phyloP scores from a whole-genome alignment of 169 alveolate genomes.

The Babesia caballi region DNA sequence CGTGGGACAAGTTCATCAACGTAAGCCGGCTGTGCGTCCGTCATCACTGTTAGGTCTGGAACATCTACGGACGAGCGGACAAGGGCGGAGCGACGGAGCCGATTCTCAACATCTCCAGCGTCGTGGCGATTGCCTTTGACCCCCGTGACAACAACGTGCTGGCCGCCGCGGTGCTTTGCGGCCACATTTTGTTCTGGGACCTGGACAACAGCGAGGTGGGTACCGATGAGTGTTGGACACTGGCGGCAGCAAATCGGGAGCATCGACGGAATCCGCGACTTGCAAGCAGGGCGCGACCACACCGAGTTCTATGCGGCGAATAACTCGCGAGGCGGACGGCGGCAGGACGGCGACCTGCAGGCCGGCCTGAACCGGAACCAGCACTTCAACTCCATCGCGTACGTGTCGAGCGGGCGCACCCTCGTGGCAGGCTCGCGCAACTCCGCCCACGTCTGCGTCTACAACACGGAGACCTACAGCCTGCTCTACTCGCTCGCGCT shows the following conservation, averaged over 20 bases:
- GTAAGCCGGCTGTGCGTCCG: conserved; percentile 72
- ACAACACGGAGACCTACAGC: conserved; percentile 65
- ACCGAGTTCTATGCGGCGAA: conserved; percentile 75
- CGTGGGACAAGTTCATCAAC: conserved; percentile 93
- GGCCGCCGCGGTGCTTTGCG: conserved; percentile 81
- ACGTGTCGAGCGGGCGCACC: conserved; percentile 68
- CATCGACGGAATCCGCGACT: conserved; percentile 85
- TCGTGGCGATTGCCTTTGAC: conserved; percentile 84
- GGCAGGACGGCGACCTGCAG: conserved; percentile 39
- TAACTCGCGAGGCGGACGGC: conserved; percentile 38
- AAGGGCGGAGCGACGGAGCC: conserved; percentile 90
- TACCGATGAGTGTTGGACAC: not conserved
- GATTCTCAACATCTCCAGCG: conserved; percentile 84
- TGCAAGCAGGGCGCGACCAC: conserved; percentile 75
- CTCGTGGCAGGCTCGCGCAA: conserved; percentile 72
- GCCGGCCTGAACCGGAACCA: conserved; percentile 64
- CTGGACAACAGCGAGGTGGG: conserved; percentile 69
- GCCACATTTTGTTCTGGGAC: conserved; percentile 82
- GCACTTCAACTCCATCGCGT: conserved; percentile 71
- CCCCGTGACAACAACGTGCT: conserved; percentile 89
- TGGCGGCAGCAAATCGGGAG: conserved; percentile 69
- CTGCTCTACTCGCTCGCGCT: conserved; percentile 60
- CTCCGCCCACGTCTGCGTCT: conserved; percentile 72
- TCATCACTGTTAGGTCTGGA: conserved; percentile 60
- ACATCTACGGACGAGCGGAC: conserved; percentile 76